phyloP scores from a whole-genome alignment of 345 rosid genomes.

The Heritiera fomes region DNA sequence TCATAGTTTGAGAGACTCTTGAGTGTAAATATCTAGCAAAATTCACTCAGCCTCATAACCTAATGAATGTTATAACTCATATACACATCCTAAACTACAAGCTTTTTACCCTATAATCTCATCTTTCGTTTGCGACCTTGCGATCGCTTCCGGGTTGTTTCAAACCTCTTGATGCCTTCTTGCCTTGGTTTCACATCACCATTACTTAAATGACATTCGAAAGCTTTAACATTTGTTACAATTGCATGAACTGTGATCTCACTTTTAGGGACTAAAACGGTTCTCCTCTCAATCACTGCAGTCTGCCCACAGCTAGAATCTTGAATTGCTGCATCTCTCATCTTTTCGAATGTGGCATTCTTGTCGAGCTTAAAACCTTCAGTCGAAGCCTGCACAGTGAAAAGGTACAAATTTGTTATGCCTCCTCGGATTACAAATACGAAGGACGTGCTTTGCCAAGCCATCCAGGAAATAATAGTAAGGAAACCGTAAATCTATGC shows the following conservation, averaged over 20 bases:
- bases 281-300: slow-evolving; percentile 45
- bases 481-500: no score
- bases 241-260: slow-evolving; percentile 58
- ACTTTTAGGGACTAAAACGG: slow-evolving; percentile 45
- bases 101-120: slow-evolving; percentile 21
- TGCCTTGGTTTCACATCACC: slow-evolving; percentile 51
- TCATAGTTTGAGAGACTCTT: slow-evolving; percentile 32
- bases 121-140: slow-evolving; percentile 53
- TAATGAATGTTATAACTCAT: background rate
- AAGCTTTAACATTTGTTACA: slow-evolving; percentile 64
- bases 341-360: slow-evolving; percentile 43
- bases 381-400: slow-evolving; percentile 45
- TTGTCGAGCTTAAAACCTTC: slow-evolving; percentile 45
- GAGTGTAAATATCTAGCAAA: slow-evolving; percentile 68
- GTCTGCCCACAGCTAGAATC: slow-evolving; percentile 56
- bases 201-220: slow-evolving; percentile 38
- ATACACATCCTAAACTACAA: slow-evolving; percentile 23
- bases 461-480: background rate
- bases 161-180: slow-evolving; percentile 36
- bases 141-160: slow-evolving; percentile 52
- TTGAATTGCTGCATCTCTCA: slow-evolving; percentile 57
- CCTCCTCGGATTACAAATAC: background rate
- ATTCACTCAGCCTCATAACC: slow-evolving; percentile 56
- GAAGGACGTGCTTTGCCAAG: background rate
- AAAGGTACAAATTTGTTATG: no score